These are phyloP conservation scores for Cystofilobasidium capitatum DNA, from an alignment of 768 basidiomycete genomes.

Conservation along the genomic window DNA sequence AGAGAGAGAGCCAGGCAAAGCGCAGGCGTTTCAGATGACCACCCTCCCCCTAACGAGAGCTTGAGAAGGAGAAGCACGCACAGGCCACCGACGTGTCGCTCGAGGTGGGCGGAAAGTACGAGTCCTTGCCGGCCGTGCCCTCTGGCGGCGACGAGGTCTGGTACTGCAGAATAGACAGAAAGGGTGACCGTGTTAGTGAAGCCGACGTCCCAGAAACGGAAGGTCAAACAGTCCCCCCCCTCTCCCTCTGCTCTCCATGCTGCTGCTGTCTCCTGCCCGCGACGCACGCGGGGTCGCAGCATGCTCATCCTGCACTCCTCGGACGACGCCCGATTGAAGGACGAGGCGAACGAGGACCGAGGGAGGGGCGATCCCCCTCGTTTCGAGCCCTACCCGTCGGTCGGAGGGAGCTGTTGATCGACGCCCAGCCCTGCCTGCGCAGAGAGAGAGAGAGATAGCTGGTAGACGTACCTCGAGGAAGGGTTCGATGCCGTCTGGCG, in stretches of 20 bases:
- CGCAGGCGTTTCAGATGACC: neutral
- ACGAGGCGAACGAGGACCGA: too few species aligned
- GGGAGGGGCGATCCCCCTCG: too few species aligned
- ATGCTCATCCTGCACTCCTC: too few species aligned
- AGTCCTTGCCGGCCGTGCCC: neutral
- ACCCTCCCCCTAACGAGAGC: neutral
- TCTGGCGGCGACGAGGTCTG: neutral
- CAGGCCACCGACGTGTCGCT: neutral
- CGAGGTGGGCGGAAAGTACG: neutral
- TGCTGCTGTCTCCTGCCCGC: too few species aligned
- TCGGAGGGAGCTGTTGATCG: neutral
- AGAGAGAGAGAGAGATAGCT: neutral
- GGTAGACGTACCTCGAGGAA: slow-evolving; percentile 7
- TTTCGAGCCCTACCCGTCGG: too few species aligned
- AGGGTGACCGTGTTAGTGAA: too few species aligned
- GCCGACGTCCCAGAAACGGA: neutral
- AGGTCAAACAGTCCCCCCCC: neutral
- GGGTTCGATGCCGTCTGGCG: neutral
- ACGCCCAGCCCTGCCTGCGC: neutral
- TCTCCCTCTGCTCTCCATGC: too few species aligned
- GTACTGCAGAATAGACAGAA: neutral
- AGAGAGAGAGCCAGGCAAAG: neutral
- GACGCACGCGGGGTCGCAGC: too few species aligned
- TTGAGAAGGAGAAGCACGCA: neutral
- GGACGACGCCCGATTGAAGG: too few species aligned